Evolutionary conservation across 306 rosid genomes (phyloP).

Genomic region (Gillenia trifoliata): DNA sequence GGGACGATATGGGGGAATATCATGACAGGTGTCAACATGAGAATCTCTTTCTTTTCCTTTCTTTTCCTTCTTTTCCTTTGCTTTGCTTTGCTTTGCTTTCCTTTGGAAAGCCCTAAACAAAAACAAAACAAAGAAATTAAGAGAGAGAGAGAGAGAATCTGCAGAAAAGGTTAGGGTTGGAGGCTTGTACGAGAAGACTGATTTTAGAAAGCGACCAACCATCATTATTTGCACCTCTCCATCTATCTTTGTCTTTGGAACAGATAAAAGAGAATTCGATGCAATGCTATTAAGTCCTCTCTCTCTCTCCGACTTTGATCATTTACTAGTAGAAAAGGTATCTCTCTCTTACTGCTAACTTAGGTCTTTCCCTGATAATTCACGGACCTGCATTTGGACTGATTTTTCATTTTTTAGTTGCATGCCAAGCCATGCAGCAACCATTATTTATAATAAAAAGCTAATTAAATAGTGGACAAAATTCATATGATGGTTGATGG

Average conservation of each 20-base stretch:
- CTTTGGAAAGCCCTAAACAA: not conserved
- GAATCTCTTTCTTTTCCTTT: constrained; percentile 30
- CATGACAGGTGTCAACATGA: constrained; percentile 48
- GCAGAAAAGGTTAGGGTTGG: constrained; percentile 80
- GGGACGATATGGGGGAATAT: constrained; percentile 50
- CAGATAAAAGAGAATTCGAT: constrained; percentile 62
- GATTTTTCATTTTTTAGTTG: not conserved
- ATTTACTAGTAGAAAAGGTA: not conserved
- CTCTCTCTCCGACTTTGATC: constrained; percentile 9
- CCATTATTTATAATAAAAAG: not conserved
- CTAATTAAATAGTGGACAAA: not conserved
- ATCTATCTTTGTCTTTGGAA: constrained; percentile 4
- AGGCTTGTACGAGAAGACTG: constrained; percentile 64
- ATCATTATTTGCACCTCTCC: constrained; percentile 23
- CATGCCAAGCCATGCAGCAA: not conserved
- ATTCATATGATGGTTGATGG: not conserved
- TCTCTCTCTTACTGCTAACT: not conserved
- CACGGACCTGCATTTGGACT: not conserved
- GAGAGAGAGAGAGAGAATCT: constrained; percentile 41
- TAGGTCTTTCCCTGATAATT: not conserved
- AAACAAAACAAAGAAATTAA: not conserved
- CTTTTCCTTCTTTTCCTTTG: not conserved
- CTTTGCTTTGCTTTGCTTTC: constrained; percentile 8
- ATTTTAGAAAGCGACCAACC: constrained; percentile 72
- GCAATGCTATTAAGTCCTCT: constrained; percentile 21